A percentile compares a stretch with the other conserved stretches of the same genome.
Evolutionary conservation across 2,329 filamentous ascomycete species (phyloP).

Genomic region (Hypoxylon sp.): DNA sequence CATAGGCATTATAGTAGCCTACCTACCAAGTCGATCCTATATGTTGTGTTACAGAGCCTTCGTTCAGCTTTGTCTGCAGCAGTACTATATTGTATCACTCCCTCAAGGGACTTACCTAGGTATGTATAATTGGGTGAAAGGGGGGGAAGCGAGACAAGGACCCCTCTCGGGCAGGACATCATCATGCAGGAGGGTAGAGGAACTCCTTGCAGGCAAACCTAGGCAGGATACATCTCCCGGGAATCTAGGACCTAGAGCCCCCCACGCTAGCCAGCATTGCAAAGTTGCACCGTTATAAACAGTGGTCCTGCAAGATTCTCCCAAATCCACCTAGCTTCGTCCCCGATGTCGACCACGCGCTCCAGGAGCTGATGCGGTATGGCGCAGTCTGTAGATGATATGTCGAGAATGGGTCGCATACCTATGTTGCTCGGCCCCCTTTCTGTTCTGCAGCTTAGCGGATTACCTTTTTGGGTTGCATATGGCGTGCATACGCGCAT

Average conservation of each 20-base stretch:
- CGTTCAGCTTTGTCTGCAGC: constrained; percentile 21
- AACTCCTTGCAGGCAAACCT: constrained; percentile 32
- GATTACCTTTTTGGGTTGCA: constrained; percentile 41
- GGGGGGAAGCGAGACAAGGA: constrained; percentile 14
- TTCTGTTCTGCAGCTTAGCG: constrained; percentile 33
- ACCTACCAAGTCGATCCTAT: constrained; percentile 33
- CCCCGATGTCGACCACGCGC: constrained; percentile 34
- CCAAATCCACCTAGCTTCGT: constrained; percentile 41
- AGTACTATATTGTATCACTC: constrained; percentile 23
- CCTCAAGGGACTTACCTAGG: constrained; percentile 25
- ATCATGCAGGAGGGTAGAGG: constrained; percentile 36
- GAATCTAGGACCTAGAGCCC: constrained; percentile 27
- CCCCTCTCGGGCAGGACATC: constrained; percentile 37
- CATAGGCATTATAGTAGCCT: constrained; percentile 27
- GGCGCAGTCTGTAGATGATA: constrained; percentile 35
- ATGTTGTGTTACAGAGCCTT: constrained; percentile 28
- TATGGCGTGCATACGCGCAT: constrained; percentile 39
- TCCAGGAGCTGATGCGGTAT: constrained; percentile 27
- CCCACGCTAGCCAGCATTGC: constrained; percentile 41
- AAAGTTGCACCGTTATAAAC: constrained; percentile 35
- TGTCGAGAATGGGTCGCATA: constrained; percentile 34
- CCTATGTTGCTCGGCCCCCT: constrained; percentile 28
- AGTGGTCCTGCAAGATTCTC: constrained; percentile 41
- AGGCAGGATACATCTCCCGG: constrained; percentile 35
- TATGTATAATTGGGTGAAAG: constrained; percentile 27